Evolutionary conservation across 2,329 filamentous ascomycete species (phyloP).

Genomic region (Neophaeococcomyces mojaviensis): DNA sequence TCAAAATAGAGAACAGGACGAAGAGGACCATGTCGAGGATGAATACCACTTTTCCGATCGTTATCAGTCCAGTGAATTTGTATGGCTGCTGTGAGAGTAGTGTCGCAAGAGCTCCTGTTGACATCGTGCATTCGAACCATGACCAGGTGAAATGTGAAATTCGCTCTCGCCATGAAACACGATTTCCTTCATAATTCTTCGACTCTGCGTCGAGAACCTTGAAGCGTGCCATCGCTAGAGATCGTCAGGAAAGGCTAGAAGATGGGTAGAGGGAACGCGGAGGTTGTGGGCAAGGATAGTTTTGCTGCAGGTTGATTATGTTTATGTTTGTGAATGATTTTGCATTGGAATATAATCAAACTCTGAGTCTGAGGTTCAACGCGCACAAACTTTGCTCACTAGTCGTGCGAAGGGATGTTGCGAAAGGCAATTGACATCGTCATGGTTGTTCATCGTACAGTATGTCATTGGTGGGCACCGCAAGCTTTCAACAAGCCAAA

Average conservation of each 20-base stretch:
- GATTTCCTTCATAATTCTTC: slow-evolving; percentile 7
- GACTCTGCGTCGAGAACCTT: slow-evolving; percentile 4
- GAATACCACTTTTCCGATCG: slow-evolving; percentile 62
- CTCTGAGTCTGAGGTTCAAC: background rate
- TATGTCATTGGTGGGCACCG: background rate
- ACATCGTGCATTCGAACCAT: slow-evolving; percentile 70
- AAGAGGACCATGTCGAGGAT: slow-evolving; percentile 62
- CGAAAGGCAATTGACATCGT: slow-evolving; percentile 1
- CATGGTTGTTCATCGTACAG: background rate
- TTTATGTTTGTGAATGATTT: background rate
- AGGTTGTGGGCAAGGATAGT: background rate
- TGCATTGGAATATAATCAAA: background rate
- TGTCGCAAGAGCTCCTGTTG: slow-evolving; percentile 60
- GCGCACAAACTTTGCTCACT: background rate
- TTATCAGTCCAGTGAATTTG: slow-evolving; percentile 53
- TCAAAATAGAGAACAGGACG: slow-evolving; percentile 44
- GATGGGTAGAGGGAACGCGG: background rate
- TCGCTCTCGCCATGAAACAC: slow-evolving; percentile 5
- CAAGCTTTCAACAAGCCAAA: slow-evolving; percentile 1
- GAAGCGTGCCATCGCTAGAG: background rate
- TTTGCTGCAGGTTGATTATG: slow-evolving; percentile 1
- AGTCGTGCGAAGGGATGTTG: background rate
- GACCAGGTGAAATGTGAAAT: slow-evolving; percentile 35
- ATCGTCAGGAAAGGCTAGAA: slow-evolving; percentile 1
- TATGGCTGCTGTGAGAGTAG: slow-evolving; percentile 57